Conservation (phyloP, 768 basidiomycete genomes). For the Pleurotus eryngii region DNA sequence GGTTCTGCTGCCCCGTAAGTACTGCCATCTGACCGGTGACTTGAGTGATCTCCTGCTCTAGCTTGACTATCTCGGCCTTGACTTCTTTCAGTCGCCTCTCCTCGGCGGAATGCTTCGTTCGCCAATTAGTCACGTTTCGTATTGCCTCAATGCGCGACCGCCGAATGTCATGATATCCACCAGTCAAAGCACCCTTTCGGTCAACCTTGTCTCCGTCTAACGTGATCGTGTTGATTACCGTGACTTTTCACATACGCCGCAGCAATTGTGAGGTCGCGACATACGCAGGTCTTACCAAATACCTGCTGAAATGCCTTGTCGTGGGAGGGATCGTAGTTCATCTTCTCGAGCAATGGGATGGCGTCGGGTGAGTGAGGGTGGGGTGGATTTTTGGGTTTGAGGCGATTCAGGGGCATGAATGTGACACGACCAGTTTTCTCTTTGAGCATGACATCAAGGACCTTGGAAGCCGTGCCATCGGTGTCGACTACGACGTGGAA, state of each 20-base stretch:
- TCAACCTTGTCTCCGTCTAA: slow-evolving; percentile 98
- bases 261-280: slow-evolving; percentile 87
- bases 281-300: slow-evolving; percentile 96
- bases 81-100: slow-evolving; percentile 67
- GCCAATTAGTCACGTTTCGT: slow-evolving; percentile 73
- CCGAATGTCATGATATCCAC: slow-evolving; percentile 92
- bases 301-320: slow-evolving; percentile 93
- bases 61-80: slow-evolving; percentile 58
- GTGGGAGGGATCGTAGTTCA: slow-evolving; percentile 68
- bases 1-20: slow-evolving; percentile 62
- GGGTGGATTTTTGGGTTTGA: slow-evolving; percentile 69
- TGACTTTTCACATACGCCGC: slow-evolving; percentile 94
- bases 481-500: slow-evolving; percentile 98
- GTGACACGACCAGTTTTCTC: slow-evolving; percentile 95
- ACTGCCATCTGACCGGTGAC: slow-evolving; percentile 72
- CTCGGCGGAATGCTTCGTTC: slow-evolving; percentile 65
- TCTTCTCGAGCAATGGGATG: slow-evolving; percentile 78
- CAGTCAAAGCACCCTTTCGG: slow-evolving; percentile 91
- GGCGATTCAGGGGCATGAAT: slow-evolving; percentile 96
- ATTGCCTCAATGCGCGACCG: slow-evolving; percentile 89
- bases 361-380: slow-evolving; percentile 73
- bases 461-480: slow-evolving; percentile 87
- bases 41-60: slow-evolving; percentile 87
- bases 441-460: slow-evolving; percentile 91
- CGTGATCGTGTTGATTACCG: slow-evolving; percentile 94